phyloP scores from a whole-genome alignment of 129 eudicot species.

The carrot (Daucus carota) region DNA sequence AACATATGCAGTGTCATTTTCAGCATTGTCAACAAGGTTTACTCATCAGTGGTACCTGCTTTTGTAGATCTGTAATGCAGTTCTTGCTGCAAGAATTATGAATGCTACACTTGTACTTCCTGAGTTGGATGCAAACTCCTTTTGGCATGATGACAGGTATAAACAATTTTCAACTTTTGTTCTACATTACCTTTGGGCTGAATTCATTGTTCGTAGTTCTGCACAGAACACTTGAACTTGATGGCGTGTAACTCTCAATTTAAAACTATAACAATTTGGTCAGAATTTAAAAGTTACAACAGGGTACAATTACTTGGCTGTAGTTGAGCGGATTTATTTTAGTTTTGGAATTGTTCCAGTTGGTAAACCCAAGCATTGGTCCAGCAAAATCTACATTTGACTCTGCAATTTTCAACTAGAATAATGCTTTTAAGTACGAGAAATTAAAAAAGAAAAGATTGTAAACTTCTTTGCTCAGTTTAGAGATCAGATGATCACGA shows the following conservation, averaged over 20 bases:
- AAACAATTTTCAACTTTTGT: neutral
- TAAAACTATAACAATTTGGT: neutral
- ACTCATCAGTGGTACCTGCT: slow-evolving; percentile 1
- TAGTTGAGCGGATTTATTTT: neutral
- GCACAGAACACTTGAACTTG: neutral
- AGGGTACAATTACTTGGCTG: neutral
- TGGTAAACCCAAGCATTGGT: neutral
- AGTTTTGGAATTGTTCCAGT: neutral
- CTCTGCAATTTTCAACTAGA: neutral
- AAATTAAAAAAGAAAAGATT: neutral
- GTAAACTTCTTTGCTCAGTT: neutral
- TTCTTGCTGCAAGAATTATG: slow-evolving; percentile 96
- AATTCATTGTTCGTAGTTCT: neutral
- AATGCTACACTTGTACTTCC: slow-evolving; percentile 99
- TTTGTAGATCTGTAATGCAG: slow-evolving; percentile 85
- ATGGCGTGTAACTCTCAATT: neutral
- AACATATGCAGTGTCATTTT: neutral
- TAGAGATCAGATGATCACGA: neutral
- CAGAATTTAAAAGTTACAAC: neutral
- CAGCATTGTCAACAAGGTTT: neutral
- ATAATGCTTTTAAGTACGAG: neutral
- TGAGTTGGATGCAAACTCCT: slow-evolving; percentile 94
- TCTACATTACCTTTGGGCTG: neutral
- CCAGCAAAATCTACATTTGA: neutral
- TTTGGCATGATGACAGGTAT: slow-evolving; percentile 95